Percentiles rank a stretch among this genome's conserved stretches.
These are phyloP conservation scores for Blakeslea trispora DNA, from an alignment of 371 early-diverging fungal species.

Conservation along the genomic window DNA sequence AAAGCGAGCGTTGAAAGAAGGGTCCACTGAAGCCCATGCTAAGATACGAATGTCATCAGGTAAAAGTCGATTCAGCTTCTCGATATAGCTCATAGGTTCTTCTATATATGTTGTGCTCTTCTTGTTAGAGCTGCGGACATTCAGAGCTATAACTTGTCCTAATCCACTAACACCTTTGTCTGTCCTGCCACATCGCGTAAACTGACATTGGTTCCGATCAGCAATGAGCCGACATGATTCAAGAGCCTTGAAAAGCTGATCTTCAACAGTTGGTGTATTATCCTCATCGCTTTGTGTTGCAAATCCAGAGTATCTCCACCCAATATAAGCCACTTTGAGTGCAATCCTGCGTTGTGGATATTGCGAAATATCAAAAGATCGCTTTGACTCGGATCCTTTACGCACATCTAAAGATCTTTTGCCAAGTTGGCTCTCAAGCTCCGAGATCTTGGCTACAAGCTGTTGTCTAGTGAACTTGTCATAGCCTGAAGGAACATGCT, in stretches of 20 bases:
- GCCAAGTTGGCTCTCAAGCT: constrained; percentile 10
- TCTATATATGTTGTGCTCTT: constrained; percentile 38
- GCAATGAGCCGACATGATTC: constrained; percentile 71
- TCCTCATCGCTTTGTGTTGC: constrained; percentile 64
- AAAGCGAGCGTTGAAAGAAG: constrained; percentile 88
- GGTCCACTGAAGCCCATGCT: constrained; percentile 86
- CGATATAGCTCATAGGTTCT: constrained; percentile 69
- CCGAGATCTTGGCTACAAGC: constrained; percentile 13
- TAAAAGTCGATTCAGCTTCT: constrained; percentile 81
- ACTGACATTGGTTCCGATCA: constrained; percentile 58
- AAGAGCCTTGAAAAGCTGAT: constrained; percentile 79
- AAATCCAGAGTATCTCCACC: constrained; percentile 91
- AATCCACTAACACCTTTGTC: constrained; percentile 95
- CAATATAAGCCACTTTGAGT: constrained; percentile 89
- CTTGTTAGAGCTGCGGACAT: constrained; percentile 63
- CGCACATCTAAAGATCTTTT: not conserved
- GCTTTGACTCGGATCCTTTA: constrained; percentile 12
- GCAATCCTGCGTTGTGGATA: constrained; percentile 82
- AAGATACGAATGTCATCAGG: constrained; percentile 91
- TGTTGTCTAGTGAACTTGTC: constrained; percentile 8
- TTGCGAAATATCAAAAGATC: constrained; percentile 78
- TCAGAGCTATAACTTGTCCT: constrained; percentile 87
- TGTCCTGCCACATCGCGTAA: constrained; percentile 89
- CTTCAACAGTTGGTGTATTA: constrained; percentile 78
- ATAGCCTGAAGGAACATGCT: constrained; percentile 4